A percentile compares a stretch with the other conserved stretches of the same genome.
phyloP scores from a whole-genome alignment of 1,284 basidiomycete species.

The Leccinum proliferum region DNA sequence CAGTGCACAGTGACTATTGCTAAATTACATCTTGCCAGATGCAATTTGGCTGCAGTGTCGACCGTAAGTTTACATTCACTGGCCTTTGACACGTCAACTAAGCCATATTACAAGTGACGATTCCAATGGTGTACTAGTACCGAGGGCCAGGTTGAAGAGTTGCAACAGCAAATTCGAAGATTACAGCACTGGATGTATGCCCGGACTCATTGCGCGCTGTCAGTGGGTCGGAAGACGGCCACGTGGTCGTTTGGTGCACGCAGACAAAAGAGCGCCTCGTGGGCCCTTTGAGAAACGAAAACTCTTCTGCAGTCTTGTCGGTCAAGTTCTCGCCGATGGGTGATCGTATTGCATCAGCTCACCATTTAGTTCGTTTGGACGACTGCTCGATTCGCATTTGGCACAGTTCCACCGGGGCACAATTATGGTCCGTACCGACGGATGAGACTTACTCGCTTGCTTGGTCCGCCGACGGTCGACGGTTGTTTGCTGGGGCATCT shows the following conservation, averaged over 20 bases:
- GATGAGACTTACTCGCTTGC: constrained; percentile 4
- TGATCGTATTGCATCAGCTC: constrained; percentile 7
- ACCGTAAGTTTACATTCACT: no score
- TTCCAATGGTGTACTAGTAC: background rate
- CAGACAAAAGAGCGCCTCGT: background rate
- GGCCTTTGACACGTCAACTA: background rate
- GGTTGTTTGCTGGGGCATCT: constrained; percentile 3
- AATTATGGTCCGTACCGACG: background rate
- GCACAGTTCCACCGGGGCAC: constrained; percentile 4
- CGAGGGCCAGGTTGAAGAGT: background rate
- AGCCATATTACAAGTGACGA: no score
- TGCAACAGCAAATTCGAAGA: background rate
- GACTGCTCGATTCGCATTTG: constrained; percentile 5
- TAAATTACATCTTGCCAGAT: no score
- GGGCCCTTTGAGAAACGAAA: background rate
- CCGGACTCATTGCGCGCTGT: constrained; percentile 6
- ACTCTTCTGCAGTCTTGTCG: constrained; percentile 2
- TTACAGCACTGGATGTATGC: constrained; percentile 7
- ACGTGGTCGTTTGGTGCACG: constrained; percentile 16
- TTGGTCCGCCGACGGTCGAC: constrained; percentile 10
- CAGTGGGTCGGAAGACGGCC: constrained; percentile 5
- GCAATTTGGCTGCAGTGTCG: no score
- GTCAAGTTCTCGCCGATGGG: constrained; percentile 17
- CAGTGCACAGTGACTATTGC: background rate
- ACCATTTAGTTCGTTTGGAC: background rate